Evolutionary conservation across 164 flowering plant species (phyloP), one percentile per base, ranked within the genome.

Genomic region (Macadamia integrifolia): DNA sequence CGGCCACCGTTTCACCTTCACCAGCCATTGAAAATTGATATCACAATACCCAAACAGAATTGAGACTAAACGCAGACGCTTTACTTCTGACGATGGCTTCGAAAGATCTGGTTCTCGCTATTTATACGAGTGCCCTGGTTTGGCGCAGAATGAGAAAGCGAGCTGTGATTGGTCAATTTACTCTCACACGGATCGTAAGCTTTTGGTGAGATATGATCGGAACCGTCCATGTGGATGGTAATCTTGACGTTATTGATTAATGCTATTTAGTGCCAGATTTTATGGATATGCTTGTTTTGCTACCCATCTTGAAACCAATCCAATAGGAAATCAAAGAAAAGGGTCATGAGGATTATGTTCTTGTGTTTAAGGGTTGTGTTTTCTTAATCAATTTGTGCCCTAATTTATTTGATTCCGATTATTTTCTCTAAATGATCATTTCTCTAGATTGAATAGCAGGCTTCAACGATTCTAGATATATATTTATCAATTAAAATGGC

Each of bases 131-230:
- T 3, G 1, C 17, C 29, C 3, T 9, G 70, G 64, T 53, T 59
- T 29, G 23, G 9, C 3, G 13, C 23, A 10, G 48, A 58, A 57
- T 18, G 40, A n/a, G 11, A 23, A 40, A 28, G 4, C 57, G 61
- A 18, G 17, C 6, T 58, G 61, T 70, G 60, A 75, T 75, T 75
- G 77, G 77, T 64, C 18, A 3, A 1, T 30, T 70, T 6, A 28
- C 43, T 13, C 8, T 30, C 56, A 50, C 65, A 30, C 68, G 74
- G 74, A 75, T 75, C 40, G 61, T 17, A 1, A 1, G 18, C 55
- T 53, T 65, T 57, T 58, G 15, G n/a, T 30, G 10, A 8, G 12
- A 32, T 9, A 0, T 6, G 18, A 66, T 70, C 63, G 56, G 3
- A 13, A 29, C 60, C 28, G 61, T 67, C 29, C 29, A 59, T 17